Evolutionary conservation across 345 rosid genomes (phyloP).

Genomic region (Eucalyptus pumila): DNA sequence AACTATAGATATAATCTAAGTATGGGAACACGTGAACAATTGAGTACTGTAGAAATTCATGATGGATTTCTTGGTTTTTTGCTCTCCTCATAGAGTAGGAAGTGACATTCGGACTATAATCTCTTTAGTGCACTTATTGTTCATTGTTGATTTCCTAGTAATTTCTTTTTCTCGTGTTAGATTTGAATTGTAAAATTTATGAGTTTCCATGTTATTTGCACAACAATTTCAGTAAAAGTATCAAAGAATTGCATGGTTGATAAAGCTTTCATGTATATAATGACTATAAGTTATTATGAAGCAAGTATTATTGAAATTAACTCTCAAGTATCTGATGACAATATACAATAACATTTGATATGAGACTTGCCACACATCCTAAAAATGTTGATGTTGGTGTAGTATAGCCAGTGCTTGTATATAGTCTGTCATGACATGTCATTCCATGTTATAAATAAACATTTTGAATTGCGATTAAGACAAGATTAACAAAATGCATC

Average conservation of each 20-base stretch:
- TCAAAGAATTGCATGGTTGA: background rate
- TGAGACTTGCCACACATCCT: background rate
- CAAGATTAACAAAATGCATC: background rate
- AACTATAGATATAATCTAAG: rapidly evolving
- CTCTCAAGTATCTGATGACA: rapidly evolving
- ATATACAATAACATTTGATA: background rate
- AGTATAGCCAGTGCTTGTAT: background rate
- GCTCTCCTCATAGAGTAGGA: background rate
- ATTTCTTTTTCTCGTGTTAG: background rate
- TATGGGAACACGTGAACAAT: background rate
- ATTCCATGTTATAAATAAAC: no score
- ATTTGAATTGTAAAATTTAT: rapidly evolving
- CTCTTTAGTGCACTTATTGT: rapidly evolving
- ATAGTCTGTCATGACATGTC: background rate
- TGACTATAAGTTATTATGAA: background rate
- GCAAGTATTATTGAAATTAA: background rate
- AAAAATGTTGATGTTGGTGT: background rate
- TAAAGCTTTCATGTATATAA: no score
- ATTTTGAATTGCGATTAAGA: no score
- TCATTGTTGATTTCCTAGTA: background rate
- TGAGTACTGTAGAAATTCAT: no score
- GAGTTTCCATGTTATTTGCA: background rate
- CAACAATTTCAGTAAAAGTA: rapidly evolving
- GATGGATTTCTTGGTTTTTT: background rate
- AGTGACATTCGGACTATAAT: rapidly evolving